Conservation (phyloP, 768 basidiomycete species). For the Phaeotremella fagi region DNA sequence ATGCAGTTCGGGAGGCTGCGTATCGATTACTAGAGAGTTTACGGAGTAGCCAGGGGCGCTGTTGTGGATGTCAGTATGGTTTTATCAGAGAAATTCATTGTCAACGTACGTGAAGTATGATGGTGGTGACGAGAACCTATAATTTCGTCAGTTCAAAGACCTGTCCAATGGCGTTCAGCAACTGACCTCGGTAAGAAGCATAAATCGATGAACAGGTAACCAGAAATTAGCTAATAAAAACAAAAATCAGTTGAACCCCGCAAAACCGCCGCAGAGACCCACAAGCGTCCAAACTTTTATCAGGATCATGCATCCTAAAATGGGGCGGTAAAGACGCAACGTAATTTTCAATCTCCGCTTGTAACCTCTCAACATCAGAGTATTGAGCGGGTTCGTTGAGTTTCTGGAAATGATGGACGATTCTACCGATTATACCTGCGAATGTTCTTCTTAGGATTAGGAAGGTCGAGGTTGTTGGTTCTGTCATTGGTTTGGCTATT, state of each 20-base stretch:
- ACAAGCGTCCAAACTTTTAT: conserved; percentile 35
- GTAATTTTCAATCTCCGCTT: conserved; percentile 78
- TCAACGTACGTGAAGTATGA: conserved; percentile 36
- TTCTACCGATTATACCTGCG: conserved; percentile 75
- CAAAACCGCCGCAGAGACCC: conserved; percentile 51
- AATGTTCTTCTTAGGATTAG: conserved; percentile 79
- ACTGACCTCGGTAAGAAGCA: conserved; percentile 43
- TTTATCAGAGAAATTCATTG: not conserved
- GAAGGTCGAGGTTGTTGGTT: conserved; percentile 79
- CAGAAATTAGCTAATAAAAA: conserved; percentile 26
- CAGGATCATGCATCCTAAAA: conserved; percentile 44
- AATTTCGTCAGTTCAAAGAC: conserved; percentile 46
- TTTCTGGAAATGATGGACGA: conserved; percentile 92
- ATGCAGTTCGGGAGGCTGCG: conserved; percentile 77
- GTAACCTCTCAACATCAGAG: conserved; percentile 71
- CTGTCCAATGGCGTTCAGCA: conserved; percentile 12
- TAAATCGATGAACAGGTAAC: conserved; percentile 41
- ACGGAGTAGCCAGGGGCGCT: conserved; percentile 84
- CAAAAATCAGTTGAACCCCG: not conserved
- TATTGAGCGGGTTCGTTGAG: conserved; percentile 76
- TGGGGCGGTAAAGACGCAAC: conserved; percentile 66
- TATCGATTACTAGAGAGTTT: conserved; percentile 76
- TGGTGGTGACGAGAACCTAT: conserved; percentile 34
- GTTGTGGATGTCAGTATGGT: conserved; percentile 53
- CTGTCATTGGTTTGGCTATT: conserved; percentile 50